Evolutionary conservation across 176 grass and related monocot genomes (phyloP), one percentile per base, ranked within the genome.

Genomic region (Carex littledalei): DNA sequence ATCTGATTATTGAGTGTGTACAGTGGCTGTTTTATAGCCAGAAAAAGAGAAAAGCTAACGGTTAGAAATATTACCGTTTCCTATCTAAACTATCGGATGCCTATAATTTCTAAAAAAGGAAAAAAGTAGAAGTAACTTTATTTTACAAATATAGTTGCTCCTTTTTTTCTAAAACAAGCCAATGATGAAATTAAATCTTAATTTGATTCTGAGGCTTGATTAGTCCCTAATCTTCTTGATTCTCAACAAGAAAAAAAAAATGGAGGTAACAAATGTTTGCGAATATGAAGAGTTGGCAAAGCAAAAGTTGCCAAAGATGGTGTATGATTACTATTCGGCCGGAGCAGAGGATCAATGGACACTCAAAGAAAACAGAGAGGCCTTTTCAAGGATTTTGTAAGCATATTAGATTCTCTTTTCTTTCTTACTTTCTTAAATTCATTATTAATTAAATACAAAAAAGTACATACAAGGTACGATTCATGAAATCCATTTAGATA

Each of bases 331-430:
- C 87, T 99, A 94, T 66, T 79, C 91, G 47, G 88, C 96, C 5
- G 96, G 96, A n/a, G 96, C 96, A 21, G 96, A 99, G 59, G 96
- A 99, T 88, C 88, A 95, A 61, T 95, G 91, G 96, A 94, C 90
- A 26, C 91, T 99, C 45, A 89, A 82, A 77, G 96, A 99, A 74
- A 99, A 95, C 56, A 89, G 96, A 72, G 91, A 94, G 54, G 93
- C 96, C 58, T 99, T 99, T 86, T 88, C 96, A 45, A 99, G 93
- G 73, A 95, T 99, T 78, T 57, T 99, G 96, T 97, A 90, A 94
- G 92, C 85, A 85, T 80, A 41, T 84, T 91, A 29, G 60, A 81
- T 8, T 15, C 26, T 76, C 10, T 50, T 15, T 49, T 67, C 3
- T 41, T 61, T 61, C 14, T 10, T 39, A 61, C 11, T 80, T 74